Percentiles rank a stretch among this genome's conserved stretches.
phyloP scores from a whole-genome alignment of 2,329 filamentous ascomycete genomes.

The Stagonosporopsis cucurbitacearum region DNA sequence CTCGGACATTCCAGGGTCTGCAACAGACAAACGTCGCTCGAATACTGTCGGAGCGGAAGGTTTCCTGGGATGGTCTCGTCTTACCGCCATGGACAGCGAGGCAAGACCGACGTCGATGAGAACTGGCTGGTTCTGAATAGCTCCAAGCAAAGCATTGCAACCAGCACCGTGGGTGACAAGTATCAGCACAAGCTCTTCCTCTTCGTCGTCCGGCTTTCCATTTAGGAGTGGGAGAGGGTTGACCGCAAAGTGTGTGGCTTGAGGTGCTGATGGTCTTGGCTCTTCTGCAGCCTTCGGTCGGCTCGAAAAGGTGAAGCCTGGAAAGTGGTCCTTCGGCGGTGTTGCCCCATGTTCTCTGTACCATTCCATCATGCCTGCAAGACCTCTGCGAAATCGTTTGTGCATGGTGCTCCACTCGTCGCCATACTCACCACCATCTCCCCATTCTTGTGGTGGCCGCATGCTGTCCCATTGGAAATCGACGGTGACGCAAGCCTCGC shows the following conservation, averaged over 20 bases:
- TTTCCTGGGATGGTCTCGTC: conserved; percentile 36
- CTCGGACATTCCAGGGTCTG: conserved; percentile 57
- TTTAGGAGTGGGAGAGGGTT: conserved; percentile 45
- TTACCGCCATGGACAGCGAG: conserved; percentile 82
- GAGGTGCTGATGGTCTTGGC: conserved; percentile 18
- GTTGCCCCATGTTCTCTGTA: conserved; percentile 64
- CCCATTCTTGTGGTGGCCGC: conserved; percentile 78
- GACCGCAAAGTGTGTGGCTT: conserved; percentile 26
- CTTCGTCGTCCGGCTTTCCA: conserved; percentile 54
- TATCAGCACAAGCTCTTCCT: conserved; percentile 77
- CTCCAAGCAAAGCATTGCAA: conserved; percentile 93
- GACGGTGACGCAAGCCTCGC: conserved; percentile 83
- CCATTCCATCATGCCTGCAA: conserved; percentile 83
- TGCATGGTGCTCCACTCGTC: conserved; percentile 99
- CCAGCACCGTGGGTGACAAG: conserved; percentile 94
- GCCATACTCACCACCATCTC: conserved; percentile 82
- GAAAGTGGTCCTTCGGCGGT: conserved; percentile 42
- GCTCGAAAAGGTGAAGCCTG: conserved; percentile 45
- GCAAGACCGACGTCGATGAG: conserved; percentile 89
- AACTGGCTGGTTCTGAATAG: conserved; percentile 88
- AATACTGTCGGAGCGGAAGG: conserved; percentile 28
- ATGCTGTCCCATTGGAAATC: conserved; percentile 98
- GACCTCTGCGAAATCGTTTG: conserved; percentile 79
- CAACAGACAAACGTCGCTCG: conserved; percentile 49
- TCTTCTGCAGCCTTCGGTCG: conserved; percentile 23